phyloP scores from a whole-genome alignment of 441 rosid genomes.

The Croton laevigatus region DNA sequence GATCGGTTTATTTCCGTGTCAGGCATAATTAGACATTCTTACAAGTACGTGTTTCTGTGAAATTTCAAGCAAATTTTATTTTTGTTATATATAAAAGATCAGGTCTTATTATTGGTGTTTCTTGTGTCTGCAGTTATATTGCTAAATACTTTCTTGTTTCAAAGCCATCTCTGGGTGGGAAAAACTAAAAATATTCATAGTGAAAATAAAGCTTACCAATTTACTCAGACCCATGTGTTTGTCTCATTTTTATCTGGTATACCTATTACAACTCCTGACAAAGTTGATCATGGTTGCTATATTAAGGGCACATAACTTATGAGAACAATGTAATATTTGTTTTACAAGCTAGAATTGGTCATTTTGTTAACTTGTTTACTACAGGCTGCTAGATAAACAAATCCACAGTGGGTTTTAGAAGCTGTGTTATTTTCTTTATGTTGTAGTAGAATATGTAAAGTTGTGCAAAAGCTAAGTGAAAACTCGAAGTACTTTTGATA shows the following conservation, averaged over 20 bases:
- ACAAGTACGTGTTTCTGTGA: constrained; percentile 55
- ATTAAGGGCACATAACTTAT: neutral
- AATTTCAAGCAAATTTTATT: neutral
- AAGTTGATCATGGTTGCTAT: neutral
- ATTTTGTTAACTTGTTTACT: neutral
- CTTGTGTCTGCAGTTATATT: neutral
- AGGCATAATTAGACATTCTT: constrained; percentile 69
- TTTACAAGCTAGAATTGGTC: neutral
- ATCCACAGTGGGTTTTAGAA: neutral
- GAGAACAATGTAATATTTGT: neutral
- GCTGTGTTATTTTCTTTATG: constrained; percentile 1
- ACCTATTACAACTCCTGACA: neutral
- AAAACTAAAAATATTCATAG: neutral
- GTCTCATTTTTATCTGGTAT: neutral
- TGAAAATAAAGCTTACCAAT: neutral
- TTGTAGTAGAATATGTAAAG: neutral
- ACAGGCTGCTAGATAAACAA: neutral
- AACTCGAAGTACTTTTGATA: neutral
- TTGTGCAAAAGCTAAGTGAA: neutral
- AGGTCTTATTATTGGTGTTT: neutral
- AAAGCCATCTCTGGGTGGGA: neutral
- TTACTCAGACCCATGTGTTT: neutral
- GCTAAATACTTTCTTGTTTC: neutral
- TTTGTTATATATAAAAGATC: neutral
- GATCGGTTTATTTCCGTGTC: constrained; percentile 68